These are phyloP conservation scores for Quercus gilva DNA, from an alignment of 306 rosid species.

Conservation along the genomic window DNA sequence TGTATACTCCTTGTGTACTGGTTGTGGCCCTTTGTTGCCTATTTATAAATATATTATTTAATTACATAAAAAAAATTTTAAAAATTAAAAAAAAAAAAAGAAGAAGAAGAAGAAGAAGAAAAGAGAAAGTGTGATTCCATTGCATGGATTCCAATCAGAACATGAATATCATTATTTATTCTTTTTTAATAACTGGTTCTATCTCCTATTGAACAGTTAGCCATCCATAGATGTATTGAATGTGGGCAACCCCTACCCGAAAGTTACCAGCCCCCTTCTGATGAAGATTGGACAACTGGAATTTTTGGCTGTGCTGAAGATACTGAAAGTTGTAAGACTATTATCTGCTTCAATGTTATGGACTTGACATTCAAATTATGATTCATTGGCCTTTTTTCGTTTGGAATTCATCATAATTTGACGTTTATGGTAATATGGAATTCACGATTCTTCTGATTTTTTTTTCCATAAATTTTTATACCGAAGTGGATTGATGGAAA, in stretches of 20 bases:
- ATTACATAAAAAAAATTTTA: no score
- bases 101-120: no score
- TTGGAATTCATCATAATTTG: slow-evolving; percentile 3
- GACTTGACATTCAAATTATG: background rate
- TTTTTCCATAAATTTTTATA: background rate
- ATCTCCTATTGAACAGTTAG: slow-evolving; percentile 36
- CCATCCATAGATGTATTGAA: slow-evolving; percentile 50
- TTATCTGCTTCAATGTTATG: background rate
- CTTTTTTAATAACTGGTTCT: background rate
- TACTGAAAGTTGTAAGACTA: slow-evolving; percentile 54
- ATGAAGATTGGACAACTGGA: slow-evolving; percentile 72
- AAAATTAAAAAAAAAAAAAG: no score
- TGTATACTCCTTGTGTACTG: no score
- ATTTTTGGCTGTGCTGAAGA: slow-evolving; percentile 66
- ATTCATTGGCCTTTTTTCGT: background rate
- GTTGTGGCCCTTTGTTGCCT: no score
- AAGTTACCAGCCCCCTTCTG: slow-evolving; percentile 71
- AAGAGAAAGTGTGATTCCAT: background rate
- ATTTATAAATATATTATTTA: no score
- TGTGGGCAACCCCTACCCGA: slow-evolving; percentile 72
- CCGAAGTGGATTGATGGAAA: background rate
- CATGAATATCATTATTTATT: background rate
- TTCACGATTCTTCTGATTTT: background rate
- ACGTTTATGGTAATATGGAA: background rate
- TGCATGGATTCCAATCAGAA: background rate